Conservation (phyloP, 306 rosid species). For the Vachellia collinsii region DNA sequence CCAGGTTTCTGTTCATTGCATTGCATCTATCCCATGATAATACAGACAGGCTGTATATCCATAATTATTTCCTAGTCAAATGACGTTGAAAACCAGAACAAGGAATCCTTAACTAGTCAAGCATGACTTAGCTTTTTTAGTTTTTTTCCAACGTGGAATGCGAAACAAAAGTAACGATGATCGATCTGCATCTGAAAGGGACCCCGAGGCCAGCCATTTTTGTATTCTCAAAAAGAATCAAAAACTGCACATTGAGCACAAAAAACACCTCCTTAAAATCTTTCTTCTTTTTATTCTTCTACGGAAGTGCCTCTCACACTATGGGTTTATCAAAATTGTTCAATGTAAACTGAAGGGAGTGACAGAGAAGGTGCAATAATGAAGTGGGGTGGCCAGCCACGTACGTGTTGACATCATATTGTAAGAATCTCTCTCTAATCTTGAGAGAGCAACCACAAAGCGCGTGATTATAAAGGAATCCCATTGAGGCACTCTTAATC, state of each 20-base stretch:
- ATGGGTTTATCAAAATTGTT: neutral
- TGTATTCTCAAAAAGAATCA: neutral
- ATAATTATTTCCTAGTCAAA: neutral
- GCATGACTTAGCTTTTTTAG: neutral
- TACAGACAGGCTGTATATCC: neutral
- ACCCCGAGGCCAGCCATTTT: neutral
- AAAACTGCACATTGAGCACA: slow-evolving; percentile 33
- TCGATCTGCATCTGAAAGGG: too few species aligned
- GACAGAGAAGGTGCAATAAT: slow-evolving; percentile 39
- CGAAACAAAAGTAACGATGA: neutral
- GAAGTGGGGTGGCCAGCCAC: slow-evolving; percentile 14
- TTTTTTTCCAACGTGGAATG: neutral
- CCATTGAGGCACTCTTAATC: neutral
- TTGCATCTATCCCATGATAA: neutral
- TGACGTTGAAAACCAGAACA: neutral
- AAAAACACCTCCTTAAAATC: neutral
- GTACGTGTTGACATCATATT: slow-evolving; percentile 34
- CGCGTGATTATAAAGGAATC: slow-evolving; percentile 13
- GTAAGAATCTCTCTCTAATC: slow-evolving; percentile 2
- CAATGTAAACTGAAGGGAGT: neutral
- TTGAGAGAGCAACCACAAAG: neutral
- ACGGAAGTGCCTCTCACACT: slow-evolving; percentile 2
- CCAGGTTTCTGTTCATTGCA: neutral
- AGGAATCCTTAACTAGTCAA: neutral
- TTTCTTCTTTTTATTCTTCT: neutral